phyloP scores from a whole-genome alignment of 1,284 basidiomycete genomes.

The Trichosporon sp. region DNA sequence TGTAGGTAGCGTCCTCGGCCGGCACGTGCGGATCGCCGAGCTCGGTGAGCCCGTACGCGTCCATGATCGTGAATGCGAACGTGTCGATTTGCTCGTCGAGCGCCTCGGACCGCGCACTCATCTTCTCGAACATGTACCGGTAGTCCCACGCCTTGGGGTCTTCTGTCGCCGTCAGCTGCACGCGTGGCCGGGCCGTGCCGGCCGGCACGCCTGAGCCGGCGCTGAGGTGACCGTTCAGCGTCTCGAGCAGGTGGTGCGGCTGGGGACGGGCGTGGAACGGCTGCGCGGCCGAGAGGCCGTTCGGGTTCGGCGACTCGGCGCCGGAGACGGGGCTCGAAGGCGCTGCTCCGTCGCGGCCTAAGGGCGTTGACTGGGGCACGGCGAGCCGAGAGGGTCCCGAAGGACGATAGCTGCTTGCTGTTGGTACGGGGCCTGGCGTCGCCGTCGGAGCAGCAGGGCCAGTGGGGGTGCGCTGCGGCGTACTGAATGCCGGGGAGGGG shows the following conservation, averaged over 20 bases:
- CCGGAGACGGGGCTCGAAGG: conserved; percentile 37
- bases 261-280: conserved; percentile 37
- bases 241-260: conserved; percentile 41
- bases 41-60: conserved; percentile 63
- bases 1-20: conserved; percentile 68
- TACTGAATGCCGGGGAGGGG: conserved; percentile 22
- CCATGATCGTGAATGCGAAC: conserved; percentile 64
- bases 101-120: conserved; percentile 68
- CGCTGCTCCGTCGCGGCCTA: conserved; percentile 17
- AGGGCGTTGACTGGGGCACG: conserved; percentile 20
- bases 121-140: conserved; percentile 89
- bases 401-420: conserved; percentile 22
- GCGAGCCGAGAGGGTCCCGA: conserved; percentile 20
- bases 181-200: conserved; percentile 22
- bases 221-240: conserved; percentile 44
- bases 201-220: conserved; percentile 12
- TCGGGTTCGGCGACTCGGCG: conserved; percentile 22
- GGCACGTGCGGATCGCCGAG: conserved; percentile 69
- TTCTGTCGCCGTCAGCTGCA: conserved; percentile 25
- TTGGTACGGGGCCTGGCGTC: conserved; percentile 23
- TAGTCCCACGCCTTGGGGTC: conserved; percentile 48
- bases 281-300: conserved; percentile 10
- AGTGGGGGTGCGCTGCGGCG: conserved; percentile 12
- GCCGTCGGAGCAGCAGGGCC: too few species aligned
- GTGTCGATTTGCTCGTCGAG: conserved; percentile 82